A percentile compares a stretch with the other conserved stretches of the same genome.
These are phyloP conservation scores for Bolboschoenus planiculmis DNA, from an alignment of 176 grass and related monocot genomes.

Conservation along the genomic window DNA sequence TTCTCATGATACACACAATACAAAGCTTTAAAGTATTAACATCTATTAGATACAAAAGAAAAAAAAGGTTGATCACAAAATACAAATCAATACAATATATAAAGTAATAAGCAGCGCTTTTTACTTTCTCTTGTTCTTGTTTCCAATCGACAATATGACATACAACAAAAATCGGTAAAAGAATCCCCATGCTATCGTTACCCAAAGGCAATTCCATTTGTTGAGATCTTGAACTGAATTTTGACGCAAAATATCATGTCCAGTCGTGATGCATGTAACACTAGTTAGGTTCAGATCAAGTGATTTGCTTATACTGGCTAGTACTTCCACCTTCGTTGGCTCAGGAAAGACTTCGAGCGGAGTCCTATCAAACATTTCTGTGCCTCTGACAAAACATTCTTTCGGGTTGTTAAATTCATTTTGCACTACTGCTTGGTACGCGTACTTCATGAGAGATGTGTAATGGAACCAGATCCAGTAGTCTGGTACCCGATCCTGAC, in stretches of 20 bases:
- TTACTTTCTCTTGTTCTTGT: conserved; percentile 66
- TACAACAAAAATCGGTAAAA: conserved; percentile 59
- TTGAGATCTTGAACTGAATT: conserved; percentile 44
- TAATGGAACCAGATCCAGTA: conserved; percentile 91
- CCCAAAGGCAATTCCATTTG: conserved; percentile 61
- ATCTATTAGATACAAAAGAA: too few relatives aligned
- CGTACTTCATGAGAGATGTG: conserved; percentile 65
- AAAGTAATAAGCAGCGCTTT: neutral
- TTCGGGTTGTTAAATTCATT: conserved; percentile 57
- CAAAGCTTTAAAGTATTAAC: too few relatives aligned
- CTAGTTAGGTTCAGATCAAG: conserved; percentile 43
- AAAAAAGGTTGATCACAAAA: neutral
- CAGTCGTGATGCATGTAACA: conserved; percentile 52
- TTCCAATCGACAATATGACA: conserved; percentile 40
- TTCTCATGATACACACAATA: too few relatives aligned
- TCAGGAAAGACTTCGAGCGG: conserved; percentile 38
- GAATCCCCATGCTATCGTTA: conserved; percentile 66
- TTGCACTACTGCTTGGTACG: conserved; percentile 74
- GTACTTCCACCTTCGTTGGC: conserved; percentile 38
- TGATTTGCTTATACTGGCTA: conserved; percentile 46
- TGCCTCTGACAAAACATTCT: conserved; percentile 59
- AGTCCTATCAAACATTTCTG: conserved; percentile 76
- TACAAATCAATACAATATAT: neutral
- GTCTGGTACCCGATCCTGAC: conserved; percentile 36
- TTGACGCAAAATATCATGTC: conserved; percentile 34